Conservation (phyloP, 495 filamentous ascomycete species). For the Aspergillus incahuasiensis region DNA sequence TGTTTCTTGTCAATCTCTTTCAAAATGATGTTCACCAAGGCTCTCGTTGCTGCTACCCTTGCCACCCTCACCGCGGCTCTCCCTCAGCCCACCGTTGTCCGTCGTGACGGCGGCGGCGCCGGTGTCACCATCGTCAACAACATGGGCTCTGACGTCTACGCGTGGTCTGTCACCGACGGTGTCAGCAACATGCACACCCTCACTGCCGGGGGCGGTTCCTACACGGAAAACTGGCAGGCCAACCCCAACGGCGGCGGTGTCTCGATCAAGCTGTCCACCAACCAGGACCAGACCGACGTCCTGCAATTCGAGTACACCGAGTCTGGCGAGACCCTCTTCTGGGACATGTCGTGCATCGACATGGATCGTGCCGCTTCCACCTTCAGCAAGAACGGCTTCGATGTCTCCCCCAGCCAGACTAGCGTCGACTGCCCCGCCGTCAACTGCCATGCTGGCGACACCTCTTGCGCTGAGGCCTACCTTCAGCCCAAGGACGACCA, state of each 20-base stretch:
- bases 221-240: conserved; percentile 31
- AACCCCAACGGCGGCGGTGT: conserved; percentile 43
- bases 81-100: conserved; percentile 23
- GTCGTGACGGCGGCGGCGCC: conserved; percentile 20
- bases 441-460: conserved; percentile 36
- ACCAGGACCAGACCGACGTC: conserved; percentile 28
- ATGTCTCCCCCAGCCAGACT: conserved; percentile 28
- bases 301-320: conserved; percentile 48
- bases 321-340: conserved; percentile 35
- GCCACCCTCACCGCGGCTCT: conserved; percentile 37
- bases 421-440: conserved; percentile 31
- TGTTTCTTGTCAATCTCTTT: conserved; percentile 13
- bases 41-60: conserved; percentile 34
- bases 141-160: conserved; percentile 35
- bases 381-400: conserved; percentile 42
- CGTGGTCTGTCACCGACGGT: conserved; percentile 38
- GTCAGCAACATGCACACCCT: conserved; percentile 38
- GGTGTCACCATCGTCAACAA: conserved; percentile 37
- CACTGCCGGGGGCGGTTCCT: conserved; percentile 30
- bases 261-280: conserved; percentile 45
- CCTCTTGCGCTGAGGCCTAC: conserved; percentile 38
- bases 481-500: conserved; percentile 39
- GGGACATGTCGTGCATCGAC: conserved; percentile 45
- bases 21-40: conserved; percentile 48
- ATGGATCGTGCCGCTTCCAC: conserved; percentile 28